Conservation (phyloP, 179 eudicot species). For the Camellia oleifera region DNA sequence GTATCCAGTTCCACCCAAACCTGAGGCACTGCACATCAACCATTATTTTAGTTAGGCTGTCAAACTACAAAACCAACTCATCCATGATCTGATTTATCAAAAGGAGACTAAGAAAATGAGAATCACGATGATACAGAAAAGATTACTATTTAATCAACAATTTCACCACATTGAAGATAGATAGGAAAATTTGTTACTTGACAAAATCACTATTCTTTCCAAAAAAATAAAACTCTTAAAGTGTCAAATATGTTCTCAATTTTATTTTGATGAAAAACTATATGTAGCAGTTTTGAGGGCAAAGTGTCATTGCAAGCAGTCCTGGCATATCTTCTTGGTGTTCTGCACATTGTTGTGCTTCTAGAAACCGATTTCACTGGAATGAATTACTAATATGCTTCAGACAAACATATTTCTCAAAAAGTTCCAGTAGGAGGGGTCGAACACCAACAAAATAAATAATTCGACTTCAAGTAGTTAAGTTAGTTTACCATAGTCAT, state of each 20-base stretch:
- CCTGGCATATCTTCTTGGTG: not conserved
- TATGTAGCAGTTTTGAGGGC: not conserved
- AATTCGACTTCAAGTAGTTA: too few species aligned
- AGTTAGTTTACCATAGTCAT: not conserved
- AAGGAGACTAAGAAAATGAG: too few species aligned
- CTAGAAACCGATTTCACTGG: not conserved
- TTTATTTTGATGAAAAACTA: not conserved
- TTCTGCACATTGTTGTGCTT: not conserved
- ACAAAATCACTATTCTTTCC: not conserved
- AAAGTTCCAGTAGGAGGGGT: not conserved
- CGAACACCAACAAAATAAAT: too few species aligned
- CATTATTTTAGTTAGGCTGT: too few species aligned
- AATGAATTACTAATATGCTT: not conserved
- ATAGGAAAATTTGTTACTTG: too few species aligned
- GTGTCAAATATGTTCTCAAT: not conserved
- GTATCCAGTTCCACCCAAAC: too few species aligned
- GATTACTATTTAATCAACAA: too few species aligned
- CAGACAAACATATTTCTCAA: not conserved
- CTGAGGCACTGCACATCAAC: too few species aligned
- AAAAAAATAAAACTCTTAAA: not conserved
- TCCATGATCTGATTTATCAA: too few species aligned
- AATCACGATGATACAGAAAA: too few species aligned
- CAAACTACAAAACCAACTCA: too few species aligned
- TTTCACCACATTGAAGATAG: too few species aligned
- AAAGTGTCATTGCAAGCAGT: not conserved